Base-by-base conservation (phyloP, 441 rosid genomes). In the Manihot esculenta region DNA sequence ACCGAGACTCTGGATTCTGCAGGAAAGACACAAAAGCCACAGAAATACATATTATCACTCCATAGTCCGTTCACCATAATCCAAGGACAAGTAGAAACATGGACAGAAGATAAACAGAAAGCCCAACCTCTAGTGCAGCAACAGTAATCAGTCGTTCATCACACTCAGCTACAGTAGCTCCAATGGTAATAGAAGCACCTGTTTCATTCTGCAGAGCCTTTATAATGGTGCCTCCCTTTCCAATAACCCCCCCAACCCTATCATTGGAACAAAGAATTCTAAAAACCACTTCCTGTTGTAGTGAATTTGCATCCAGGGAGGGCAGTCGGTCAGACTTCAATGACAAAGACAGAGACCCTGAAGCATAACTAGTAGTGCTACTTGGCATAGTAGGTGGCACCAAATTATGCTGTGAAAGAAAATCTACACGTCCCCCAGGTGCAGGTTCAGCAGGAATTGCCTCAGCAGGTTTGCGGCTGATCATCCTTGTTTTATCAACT, bases 201-300 rank as follows among this genome's bases (percentile, higher is more conserved):
- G 95, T 83, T 78, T 95, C 97, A 63, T 72, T 90, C 76, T 93
- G 88, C 74, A 95, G 84, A 68, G 83, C 77, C 86, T 70, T 85
- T 75, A 95, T 79, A 60, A 87, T 84, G 70, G 79, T 72, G 63
- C 99, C 99, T 33, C 92, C 97, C 76, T 80, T 89, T 77, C 99
- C 98, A 70, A 95, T 95, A 60, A 95, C 83, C 49, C 93, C 87
- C 18, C 98, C 99, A 71, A 87, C 90, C 78, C 74, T 88, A 41
- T 89, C 97, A 83, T 10, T 83, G 30, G 83, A 75, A 81, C 98
- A 90, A 68, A 92, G 92, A 71, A 95, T 83, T 82, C 77, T 89
- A 76, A 86, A 93, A 71, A 74, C 78, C 55, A 95, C 96, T 71
- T 87, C 94, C 72, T 70, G 82, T 69, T 76, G 82, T 47, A 77